Evolutionary conservation across 108 stramenopile species (phyloP).

Genomic region (Cyclostephanos tholiformis): DNA sequence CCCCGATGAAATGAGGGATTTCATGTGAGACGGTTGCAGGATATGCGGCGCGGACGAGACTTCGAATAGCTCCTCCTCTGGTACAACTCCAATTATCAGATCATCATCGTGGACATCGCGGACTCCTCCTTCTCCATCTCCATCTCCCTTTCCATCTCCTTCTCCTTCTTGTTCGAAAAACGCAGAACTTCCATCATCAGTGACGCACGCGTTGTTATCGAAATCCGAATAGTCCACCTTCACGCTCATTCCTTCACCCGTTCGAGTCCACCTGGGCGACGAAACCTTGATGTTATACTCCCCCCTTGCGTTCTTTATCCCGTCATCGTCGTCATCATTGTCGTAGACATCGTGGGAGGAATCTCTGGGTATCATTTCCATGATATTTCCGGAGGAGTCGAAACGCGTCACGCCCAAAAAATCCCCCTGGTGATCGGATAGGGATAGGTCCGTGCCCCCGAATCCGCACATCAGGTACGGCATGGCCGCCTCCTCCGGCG

Average conservation of each 20-base stretch:
- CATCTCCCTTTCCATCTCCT: background rate
- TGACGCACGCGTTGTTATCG: background rate
- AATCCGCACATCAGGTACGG: slow-evolving; percentile 39
- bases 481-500: background rate
- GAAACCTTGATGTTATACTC: slow-evolving; percentile 23
- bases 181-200: background rate
- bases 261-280: slow-evolving; percentile 31
- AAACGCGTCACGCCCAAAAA: slow-evolving; percentile 26
- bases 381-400: slow-evolving; percentile 32
- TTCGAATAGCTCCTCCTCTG: slow-evolving; percentile 27
- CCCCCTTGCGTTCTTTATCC: background rate
- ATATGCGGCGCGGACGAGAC: slow-evolving; percentile 22
- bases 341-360: slow-evolving; percentile 18
- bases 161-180: background rate
- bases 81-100: slow-evolving; percentile 37
- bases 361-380: slow-evolving; percentile 24
- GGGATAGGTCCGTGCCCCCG: slow-evolving; percentile 1
- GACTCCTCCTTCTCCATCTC: background rate
- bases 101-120: slow-evolving; percentile 5
- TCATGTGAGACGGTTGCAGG: slow-evolving; percentile 42
- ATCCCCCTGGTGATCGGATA: slow-evolving; percentile 9
- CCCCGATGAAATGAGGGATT: slow-evolving; percentile 51
- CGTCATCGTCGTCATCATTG: background rate
- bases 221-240: slow-evolving; percentile 37
- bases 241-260: slow-evolving; percentile 49